Evolutionary conservation across 139 green algal species (phyloP), one percentile per base, ranked within the genome.

Genomic region (Raphidocelis subcapitata): DNA sequence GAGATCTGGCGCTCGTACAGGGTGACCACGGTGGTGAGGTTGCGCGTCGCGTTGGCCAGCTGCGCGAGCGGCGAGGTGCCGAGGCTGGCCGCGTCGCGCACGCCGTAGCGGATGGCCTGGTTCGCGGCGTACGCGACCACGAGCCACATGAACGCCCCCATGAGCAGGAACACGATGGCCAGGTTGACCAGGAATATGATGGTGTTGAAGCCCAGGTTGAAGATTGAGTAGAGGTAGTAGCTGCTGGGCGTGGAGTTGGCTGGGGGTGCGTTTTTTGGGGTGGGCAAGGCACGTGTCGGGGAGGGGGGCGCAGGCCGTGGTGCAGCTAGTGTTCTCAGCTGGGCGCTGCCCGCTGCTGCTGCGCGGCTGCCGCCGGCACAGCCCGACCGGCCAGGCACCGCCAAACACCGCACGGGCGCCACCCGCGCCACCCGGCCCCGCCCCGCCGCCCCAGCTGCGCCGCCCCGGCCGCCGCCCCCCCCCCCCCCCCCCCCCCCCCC

Each of bases 131-230:
- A 78, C 0, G 72, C 72, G 5, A 78, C 52, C 52, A 72, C 72
- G 41, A 78, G 63, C 72, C 72, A 78, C n/a, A 78, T 41, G 52
- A 78, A 72, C 3, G 72, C 72, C 1, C 72, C 72, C 62, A 65
- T 66, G 51, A 78, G 69, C 4, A 78, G 72, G 24, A 78, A 52
- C 2, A 78, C 33, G 62, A 78, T 78, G n/a, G 63, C 62, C n/a
- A 72, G 49, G 63, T 72, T 70, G 12, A 78, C 72, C 12, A 78
- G 62, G 14, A 66, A 72, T 21, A 78, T 62, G 37, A 78, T 72
- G 51, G 64, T 66, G 72, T 78, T 78, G 72, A 72, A 78, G 15
- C 72, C 72, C 62, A 78, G 64, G 63, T 78, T 78, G 63, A 72
- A 78, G 2, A 59, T 35, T 0, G 35, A 15, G 51, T 72, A 78